These are phyloP conservation scores for Cladophialophora yegresii DNA, from an alignment of 2,329 filamentous ascomycete genomes.

Conservation along the genomic window DNA sequence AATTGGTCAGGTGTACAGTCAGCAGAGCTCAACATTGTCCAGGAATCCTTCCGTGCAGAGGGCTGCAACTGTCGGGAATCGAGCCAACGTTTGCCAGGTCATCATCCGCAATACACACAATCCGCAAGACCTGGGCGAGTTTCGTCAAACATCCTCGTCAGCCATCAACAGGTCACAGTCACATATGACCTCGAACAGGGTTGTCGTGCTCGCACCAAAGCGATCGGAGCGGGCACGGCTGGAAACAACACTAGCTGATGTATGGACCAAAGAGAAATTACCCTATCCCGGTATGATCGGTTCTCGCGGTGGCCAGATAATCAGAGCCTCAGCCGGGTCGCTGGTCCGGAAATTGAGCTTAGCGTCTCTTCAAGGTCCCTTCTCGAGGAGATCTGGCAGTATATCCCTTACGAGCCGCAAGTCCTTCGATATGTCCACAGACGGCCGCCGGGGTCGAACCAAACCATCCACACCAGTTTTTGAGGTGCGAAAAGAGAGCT, in stretches of 20 bases:
- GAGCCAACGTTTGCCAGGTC: constrained; percentile 69
- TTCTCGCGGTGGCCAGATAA: constrained; percentile 68
- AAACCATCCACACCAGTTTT: constrained; percentile 30
- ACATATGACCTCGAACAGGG: constrained; percentile 66
- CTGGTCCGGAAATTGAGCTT: constrained; percentile 87
- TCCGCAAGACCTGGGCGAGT: constrained; percentile 58
- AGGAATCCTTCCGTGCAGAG: constrained; percentile 71
- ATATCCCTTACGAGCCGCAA: constrained; percentile 43
- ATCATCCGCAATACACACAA: constrained; percentile 83
- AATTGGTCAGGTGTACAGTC: constrained; percentile 73
- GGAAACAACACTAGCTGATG: constrained; percentile 71
- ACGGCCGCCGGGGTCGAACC: constrained; percentile 21
- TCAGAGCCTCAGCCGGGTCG: constrained; percentile 76
- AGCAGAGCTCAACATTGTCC: constrained; percentile 55
- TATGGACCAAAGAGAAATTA: constrained; percentile 79
- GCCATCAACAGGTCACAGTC: constrained; percentile 77
- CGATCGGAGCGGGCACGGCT: constrained; percentile 75
- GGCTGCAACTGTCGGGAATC: constrained; percentile 71
- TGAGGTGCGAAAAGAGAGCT: constrained; percentile 33
- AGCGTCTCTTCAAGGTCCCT: constrained; percentile 74
- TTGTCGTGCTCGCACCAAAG: constrained; percentile 72
- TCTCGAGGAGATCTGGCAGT: constrained; percentile 70
- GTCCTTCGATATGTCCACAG: constrained; percentile 32
- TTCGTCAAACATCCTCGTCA: constrained; percentile 39
- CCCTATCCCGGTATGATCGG: constrained; percentile 80